These are phyloP conservation scores for Tuber indicum DNA, from an alignment of 495 filamentous ascomycete genomes.

Conservation along the genomic window DNA sequence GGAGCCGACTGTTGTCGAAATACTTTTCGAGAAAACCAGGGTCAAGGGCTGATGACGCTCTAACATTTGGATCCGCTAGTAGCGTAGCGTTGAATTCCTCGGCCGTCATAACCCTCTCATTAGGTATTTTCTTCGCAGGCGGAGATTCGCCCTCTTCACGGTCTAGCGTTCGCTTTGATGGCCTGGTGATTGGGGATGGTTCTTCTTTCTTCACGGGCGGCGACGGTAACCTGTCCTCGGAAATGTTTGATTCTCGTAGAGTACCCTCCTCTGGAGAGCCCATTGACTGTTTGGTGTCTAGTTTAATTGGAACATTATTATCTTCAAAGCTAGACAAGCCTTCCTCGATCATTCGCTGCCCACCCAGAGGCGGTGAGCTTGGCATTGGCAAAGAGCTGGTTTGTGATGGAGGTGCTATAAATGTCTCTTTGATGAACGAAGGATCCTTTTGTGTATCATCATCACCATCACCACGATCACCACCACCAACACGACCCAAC, in stretches of 20 bases:
- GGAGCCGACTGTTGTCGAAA: conserved; percentile 85
- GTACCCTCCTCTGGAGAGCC: background rate
- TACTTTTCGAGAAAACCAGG: conserved; percentile 90
- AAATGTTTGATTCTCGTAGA: conserved; percentile 3
- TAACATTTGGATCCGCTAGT: conserved; percentile 71
- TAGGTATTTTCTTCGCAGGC: background rate
- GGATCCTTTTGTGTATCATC: background rate
- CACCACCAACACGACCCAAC: background rate
- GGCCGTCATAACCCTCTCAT: conserved; percentile 49
- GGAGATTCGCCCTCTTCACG: background rate
- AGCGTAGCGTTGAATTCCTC: conserved; percentile 86
- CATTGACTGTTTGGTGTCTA: conserved; percentile 2
- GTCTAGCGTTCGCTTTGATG: background rate
- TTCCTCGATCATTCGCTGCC: background rate
- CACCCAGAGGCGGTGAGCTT: background rate
- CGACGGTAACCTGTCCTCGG: background rate
- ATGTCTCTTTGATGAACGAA: background rate
- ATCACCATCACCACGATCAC: background rate
- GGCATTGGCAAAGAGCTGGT: background rate
- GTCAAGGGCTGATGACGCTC: conserved; percentile 78
- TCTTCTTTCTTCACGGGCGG: background rate
- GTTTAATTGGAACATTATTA: background rate
- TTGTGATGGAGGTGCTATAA: background rate
- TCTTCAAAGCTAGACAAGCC: background rate
- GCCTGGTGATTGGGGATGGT: background rate